Conservation (phyloP, 73 alveolate species). For the Stentor coeruleus region DNA sequence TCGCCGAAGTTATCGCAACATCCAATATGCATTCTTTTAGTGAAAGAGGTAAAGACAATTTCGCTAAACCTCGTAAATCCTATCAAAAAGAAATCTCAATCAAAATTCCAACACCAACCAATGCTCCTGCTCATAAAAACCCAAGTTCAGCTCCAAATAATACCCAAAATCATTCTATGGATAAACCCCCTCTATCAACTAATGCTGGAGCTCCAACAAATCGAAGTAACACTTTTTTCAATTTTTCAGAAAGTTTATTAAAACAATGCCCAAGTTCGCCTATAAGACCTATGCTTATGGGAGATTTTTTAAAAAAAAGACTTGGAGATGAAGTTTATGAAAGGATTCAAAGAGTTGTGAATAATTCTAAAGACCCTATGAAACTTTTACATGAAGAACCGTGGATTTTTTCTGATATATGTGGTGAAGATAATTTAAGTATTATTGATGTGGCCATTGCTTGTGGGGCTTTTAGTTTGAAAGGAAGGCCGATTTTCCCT, state of each 20-base stretch:
- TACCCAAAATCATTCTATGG: background rate
- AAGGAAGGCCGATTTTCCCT: background rate
- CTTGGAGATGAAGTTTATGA: conserved; percentile 10
- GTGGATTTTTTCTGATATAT: background rate
- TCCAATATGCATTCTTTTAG: background rate
- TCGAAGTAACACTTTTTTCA: background rate
- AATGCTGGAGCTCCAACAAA: background rate
- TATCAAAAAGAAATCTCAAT: conserved; percentile 12
- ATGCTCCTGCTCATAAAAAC: background rate
- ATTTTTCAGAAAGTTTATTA: conserved; percentile 14
- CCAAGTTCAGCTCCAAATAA: conserved; percentile 1
- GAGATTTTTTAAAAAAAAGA: background rate
- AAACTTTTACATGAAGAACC: background rate
- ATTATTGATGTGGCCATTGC: conserved; percentile 10
- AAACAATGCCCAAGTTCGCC: conserved; percentile 6
- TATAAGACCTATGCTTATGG: conserved; percentile 24
- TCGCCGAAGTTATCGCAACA: background rate
- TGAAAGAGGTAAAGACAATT: background rate
- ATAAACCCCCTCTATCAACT: background rate
- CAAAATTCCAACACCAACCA: conserved; percentile 23
- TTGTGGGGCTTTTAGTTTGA: background rate
- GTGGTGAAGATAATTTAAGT: conserved; percentile 3
- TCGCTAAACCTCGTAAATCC: background rate
- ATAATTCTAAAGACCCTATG: background rate
- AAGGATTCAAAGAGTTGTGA: background rate